Evolutionary conservation across 2,329 filamentous ascomycete genomes (phyloP), one percentile per base, ranked within the genome.

Genomic region (Trichoderma sp.): DNA sequence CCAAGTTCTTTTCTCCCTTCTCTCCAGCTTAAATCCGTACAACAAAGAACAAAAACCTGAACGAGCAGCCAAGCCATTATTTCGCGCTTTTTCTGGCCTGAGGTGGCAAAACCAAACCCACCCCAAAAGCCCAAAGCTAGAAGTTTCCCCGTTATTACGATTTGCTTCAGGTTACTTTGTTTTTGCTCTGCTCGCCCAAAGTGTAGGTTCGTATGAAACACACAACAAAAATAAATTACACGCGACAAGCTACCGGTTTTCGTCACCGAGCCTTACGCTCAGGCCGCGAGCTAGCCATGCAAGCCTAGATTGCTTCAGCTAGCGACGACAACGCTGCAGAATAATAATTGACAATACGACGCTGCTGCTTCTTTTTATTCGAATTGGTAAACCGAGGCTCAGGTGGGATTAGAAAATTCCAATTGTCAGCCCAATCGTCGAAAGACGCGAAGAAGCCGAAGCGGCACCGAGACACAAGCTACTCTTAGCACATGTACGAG

Each of bases 171-270:
- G 29, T 29, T 29, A 6, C 29, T 29, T 29, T 29, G 29, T 29
- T 29, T 29, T 29, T 29, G 29, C 29, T 29, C 9, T 21, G 4
- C 18, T 63, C 18, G 29, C 14, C 18, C 21, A n/a, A 63, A 38
- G 14, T 38, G 35, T 38, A 16, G 35, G 35, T 38, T 38, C 35
- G 35, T 38, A 16, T 38, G 18, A 12, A n/a, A 29, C 59, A 62
- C 18, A 18, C 2, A 53, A 72, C n/a, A 45, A n/a, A 24, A 64
- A 64, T 16, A 24, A 64, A 33, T 16, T 24, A 69, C 72, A 75
- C 65, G 64, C 72, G 72, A 75, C 72, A 69, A 69, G 65, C 65
- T 75, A 69, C 72, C 65, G n/a, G 18, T 69, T 75, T 75, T 75
- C 72, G 72, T 75, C 64, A 75, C 72, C 72, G 65, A 75, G 71